Conservation (phyloP, 768 basidiomycete species). For the Amanita fuliginea region DNA sequence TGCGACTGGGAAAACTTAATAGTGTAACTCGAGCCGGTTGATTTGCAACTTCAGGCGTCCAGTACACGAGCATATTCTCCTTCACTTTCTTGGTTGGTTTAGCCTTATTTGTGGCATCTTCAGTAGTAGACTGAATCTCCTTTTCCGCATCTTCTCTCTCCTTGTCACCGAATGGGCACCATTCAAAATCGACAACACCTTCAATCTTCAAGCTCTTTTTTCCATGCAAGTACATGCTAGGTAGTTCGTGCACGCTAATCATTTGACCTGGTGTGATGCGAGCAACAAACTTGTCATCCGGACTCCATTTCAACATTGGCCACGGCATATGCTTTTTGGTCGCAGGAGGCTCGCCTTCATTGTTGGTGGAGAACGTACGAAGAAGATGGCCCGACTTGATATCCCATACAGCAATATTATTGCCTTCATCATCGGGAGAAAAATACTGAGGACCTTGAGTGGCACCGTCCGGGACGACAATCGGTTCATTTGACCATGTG, state of each 20-base stretch:
- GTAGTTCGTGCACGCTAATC: conserved; percentile 95
- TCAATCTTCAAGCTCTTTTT: conserved; percentile 98
- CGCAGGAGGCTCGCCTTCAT: conserved; percentile 45
- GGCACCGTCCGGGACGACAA: conserved; percentile 73
- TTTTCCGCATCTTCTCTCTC: conserved; percentile 68
- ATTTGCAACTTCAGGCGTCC: conserved; percentile 95
- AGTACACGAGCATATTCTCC: conserved; percentile 94
- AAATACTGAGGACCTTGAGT: conserved; percentile 78
- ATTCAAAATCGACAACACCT: conserved; percentile 96
- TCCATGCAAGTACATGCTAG: conserved; percentile 86
- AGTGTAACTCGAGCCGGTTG: conserved; percentile 97
- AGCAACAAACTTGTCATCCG: conserved; percentile 91
- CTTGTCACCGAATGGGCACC: conserved; percentile 89
- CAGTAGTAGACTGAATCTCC: conserved; percentile 24
- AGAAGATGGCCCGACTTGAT: conserved; percentile 87
- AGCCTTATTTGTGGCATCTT: conserved; percentile 19
- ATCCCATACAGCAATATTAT: conserved; percentile 98
- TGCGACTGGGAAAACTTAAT: conserved; percentile 77
- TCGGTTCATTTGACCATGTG: conserved; percentile 94
- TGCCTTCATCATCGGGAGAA: conserved; percentile 91
- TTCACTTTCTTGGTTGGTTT: conserved; percentile 51
- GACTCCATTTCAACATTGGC: conserved; percentile 96
- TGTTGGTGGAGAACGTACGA: conserved; percentile 73
- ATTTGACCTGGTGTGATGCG: conserved; percentile 82
- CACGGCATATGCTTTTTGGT: conserved; percentile 81